Conservation (phyloP, 225 moss, liverwort and hornwort species). For the Marchantia paleacea region DNA sequence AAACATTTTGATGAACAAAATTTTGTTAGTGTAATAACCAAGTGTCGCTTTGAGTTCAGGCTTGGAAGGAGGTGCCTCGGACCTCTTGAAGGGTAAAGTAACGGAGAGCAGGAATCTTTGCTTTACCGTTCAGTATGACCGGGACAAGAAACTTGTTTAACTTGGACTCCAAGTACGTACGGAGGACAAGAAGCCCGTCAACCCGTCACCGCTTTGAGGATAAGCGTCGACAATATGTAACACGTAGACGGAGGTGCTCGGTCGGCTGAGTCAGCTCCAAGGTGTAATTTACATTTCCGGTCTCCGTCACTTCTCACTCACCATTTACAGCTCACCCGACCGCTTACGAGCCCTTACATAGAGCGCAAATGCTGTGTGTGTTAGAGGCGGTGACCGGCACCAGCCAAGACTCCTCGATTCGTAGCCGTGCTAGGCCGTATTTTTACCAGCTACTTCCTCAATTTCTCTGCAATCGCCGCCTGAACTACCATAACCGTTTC, state of each 20-base stretch:
- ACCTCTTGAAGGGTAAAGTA: no score
- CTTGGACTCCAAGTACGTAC: not conserved
- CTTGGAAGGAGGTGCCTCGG: no score
- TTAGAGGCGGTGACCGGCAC: not conserved
- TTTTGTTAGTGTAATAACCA: no score
- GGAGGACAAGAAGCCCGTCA: not conserved
- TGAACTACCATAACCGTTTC: not conserved
- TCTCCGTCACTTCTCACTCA: not conserved
- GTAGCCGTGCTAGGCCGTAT: not conserved
- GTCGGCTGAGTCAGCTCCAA: not conserved
- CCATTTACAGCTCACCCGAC: not conserved
- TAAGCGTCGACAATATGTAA: not conserved
- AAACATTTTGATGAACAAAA: no score
- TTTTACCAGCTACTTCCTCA: not conserved
- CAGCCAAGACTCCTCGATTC: not conserved
- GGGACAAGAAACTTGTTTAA: not conserved
- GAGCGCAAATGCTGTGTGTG: not conserved
- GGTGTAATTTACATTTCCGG: not conserved
- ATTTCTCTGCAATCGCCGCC: not conserved
- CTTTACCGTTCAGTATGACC: no score
- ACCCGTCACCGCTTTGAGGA: not conserved
- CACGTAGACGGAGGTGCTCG: not conserved
- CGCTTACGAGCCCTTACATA: not conserved
- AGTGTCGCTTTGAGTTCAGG: no score
- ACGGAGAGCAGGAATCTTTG: no score